Percentiles rank a stretch among this genome's conserved stretches.
Conservation (phyloP, 352 stramenopile genomes). For the Aphanomyces astaci region DNA sequence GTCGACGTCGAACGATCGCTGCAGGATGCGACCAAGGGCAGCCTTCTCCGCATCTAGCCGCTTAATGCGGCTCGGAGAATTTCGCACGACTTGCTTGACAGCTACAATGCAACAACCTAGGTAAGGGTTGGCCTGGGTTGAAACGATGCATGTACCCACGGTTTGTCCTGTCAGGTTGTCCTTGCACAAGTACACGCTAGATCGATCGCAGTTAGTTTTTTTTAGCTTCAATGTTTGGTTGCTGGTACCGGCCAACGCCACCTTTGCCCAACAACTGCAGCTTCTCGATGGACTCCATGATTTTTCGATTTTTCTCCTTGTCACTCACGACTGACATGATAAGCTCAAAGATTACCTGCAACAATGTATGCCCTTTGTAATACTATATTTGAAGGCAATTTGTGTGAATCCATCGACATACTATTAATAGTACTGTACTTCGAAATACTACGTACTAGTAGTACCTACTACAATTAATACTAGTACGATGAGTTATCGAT, state of each 20-base stretch:
- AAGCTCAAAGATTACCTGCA: too few relatives aligned
- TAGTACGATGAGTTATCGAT: too few relatives aligned
- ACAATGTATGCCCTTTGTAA: too few relatives aligned
- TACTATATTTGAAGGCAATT: too few relatives aligned
- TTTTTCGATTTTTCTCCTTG: too few relatives aligned
- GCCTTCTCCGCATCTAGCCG: constrained; percentile 39
- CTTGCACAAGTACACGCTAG: constrained; percentile 1
- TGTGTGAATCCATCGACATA: too few relatives aligned
- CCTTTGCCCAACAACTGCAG: constrained; percentile 38
- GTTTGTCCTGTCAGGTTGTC: constrained; percentile 2
- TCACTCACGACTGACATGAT: too few relatives aligned
- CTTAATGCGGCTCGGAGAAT: constrained; percentile 33
- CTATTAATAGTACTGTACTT: too few relatives aligned
- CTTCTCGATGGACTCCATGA: background rate
- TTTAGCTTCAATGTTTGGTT: background rate
- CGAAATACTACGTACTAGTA: too few relatives aligned
- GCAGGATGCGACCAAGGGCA: constrained; percentile 51
- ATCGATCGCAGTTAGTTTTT: too few relatives aligned
- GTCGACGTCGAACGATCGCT: constrained; percentile 26
- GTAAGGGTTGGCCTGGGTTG: background rate
- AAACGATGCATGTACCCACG: background rate
- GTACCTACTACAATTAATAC: too few relatives aligned
- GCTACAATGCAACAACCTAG: constrained; percentile 29
- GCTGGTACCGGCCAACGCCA: constrained; percentile 50
- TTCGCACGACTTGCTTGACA: constrained; percentile 26